Conservation (phyloP, 2,329 filamentous ascomycete species). For the Aspergillus terreus region DNA sequence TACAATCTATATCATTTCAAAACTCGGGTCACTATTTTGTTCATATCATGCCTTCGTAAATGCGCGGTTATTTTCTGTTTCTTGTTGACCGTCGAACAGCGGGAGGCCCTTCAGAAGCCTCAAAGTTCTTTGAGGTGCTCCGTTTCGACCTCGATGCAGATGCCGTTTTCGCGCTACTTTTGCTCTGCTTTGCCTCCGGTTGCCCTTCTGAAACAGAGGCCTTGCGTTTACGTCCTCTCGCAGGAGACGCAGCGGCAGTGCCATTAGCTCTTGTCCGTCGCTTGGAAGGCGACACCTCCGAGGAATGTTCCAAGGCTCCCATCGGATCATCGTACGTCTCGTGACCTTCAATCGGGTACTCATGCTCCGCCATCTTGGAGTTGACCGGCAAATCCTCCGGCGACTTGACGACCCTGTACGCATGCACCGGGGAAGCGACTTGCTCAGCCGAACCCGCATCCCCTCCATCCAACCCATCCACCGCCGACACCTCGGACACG, state of each 20-base stretch:
- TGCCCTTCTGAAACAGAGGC: slow-evolving; percentile 14
- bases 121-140: slow-evolving; percentile 19
- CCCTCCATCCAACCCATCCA: background rate
- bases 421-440: slow-evolving; percentile 3
- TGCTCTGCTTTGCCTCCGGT: background rate
- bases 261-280: background rate
- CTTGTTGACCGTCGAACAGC: slow-evolving; percentile 27
- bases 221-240: slow-evolving; percentile 20
- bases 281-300: background rate
- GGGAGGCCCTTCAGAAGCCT: slow-evolving; percentile 5
- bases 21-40: slow-evolving; percentile 6
- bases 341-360: slow-evolving; percentile 6
- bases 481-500: background rate
- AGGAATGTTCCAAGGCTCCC: background rate
- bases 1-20: slow-evolving; percentile 1
- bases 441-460: background rate
- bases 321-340: slow-evolving; percentile 3
- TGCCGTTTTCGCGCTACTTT: background rate
- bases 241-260: background rate
- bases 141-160: slow-evolving; percentile 20
- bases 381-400: slow-evolving; percentile 5
- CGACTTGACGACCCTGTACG: slow-evolving; percentile 2
- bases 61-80: slow-evolving; percentile 15
- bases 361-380: slow-evolving; percentile 8
- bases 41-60: slow-evolving; percentile 14